phyloP scores from a whole-genome alignment of 2,329 filamentous ascomycete genomes.

The Dendryphion nanum region DNA sequence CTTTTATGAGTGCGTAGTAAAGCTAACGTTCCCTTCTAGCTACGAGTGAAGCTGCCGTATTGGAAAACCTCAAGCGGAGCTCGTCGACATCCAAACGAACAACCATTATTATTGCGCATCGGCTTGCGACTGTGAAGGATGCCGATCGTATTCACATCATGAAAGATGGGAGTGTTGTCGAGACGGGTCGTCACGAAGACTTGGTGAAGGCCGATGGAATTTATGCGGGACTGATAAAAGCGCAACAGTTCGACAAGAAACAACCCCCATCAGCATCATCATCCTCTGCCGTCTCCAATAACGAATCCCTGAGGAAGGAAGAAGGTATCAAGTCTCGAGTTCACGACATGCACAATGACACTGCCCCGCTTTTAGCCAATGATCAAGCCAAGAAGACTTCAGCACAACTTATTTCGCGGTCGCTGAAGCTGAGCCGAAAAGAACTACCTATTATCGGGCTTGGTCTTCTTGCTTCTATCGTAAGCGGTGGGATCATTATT shows the following conservation, averaged over 20 bases:
- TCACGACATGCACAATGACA: neutral
- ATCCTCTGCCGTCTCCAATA: conserved; percentile 9
- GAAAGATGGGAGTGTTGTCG: conserved; percentile 29
- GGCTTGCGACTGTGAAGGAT: conserved; percentile 36
- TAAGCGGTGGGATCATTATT: conserved; percentile 54
- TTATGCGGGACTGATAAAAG: conserved; percentile 32
- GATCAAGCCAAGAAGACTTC: conserved; percentile 3
- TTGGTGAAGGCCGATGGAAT: conserved; percentile 26
- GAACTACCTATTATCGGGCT: conserved; percentile 41
- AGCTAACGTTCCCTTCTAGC: too few relatives aligned
- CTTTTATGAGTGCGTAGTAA: too few relatives aligned
- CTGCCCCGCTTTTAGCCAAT: neutral
- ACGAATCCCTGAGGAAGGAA: neutral
- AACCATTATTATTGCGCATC: conserved; percentile 38
- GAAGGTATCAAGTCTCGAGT: neutral
- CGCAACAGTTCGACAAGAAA: conserved; percentile 36
- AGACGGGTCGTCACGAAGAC: conserved; percentile 32
- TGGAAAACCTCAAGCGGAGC: conserved; percentile 29
- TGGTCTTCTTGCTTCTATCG: conserved; percentile 45
- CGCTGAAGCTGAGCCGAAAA: conserved; percentile 30
- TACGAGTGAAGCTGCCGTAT: conserved; percentile 31
- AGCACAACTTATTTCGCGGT: conserved; percentile 21
- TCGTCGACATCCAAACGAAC: conserved; percentile 27
- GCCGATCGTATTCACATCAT: conserved; percentile 39
- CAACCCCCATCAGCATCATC: conserved; percentile 18